phyloP scores from a whole-genome alignment of 2,329 filamentous ascomycete genomes.

The Seiridium cupressi region DNA sequence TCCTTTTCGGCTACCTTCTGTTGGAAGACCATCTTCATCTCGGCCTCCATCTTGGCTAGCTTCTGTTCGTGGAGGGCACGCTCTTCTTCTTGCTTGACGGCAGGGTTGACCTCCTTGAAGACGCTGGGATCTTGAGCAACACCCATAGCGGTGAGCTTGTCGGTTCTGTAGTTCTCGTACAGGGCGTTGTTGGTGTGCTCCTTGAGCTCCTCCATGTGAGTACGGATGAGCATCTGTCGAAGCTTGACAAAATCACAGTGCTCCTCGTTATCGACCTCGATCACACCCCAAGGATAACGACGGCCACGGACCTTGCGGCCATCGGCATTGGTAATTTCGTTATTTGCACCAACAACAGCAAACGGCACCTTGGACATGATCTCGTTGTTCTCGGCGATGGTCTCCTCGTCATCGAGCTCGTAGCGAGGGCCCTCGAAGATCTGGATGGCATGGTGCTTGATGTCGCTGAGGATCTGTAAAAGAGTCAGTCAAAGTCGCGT shows the following conservation, averaged over 20 bases:
- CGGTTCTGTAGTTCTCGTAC: constrained; percentile 99
- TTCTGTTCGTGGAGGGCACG: constrained; percentile 98
- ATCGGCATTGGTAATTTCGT: constrained; percentile 86
- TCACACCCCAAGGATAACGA: constrained; percentile 96
- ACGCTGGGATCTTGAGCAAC: constrained; percentile 98
- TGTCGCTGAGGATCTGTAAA: constrained; percentile 86
- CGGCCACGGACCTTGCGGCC: constrained; percentile 95
- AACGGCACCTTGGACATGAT: constrained; percentile 99
- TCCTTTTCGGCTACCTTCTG: constrained; percentile 99
- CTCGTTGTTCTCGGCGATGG: constrained; percentile 99
- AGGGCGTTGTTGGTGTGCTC: constrained; percentile 99
- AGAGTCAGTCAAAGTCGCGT: constrained; percentile 9
- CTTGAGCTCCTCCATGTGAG: constrained; percentile 99
- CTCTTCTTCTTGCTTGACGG: constrained; percentile 99
- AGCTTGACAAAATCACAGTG: constrained; percentile 99
- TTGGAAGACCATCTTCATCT: constrained; percentile 99
- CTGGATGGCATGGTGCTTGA: constrained; percentile 94
- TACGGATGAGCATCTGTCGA: constrained; percentile 99
- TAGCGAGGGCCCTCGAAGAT: constrained; percentile 99
- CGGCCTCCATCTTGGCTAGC: constrained; percentile 99
- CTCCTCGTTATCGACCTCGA: constrained; percentile 99
- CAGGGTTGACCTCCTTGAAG: constrained; percentile 99
- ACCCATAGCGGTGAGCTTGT: constrained; percentile 98
- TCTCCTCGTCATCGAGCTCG: constrained; percentile 98
- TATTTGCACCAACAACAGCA: constrained; percentile 94